Base-by-base conservation (phyloP, 1,284 basidiomycete genomes). In the Macrocybe sp. region DNA sequence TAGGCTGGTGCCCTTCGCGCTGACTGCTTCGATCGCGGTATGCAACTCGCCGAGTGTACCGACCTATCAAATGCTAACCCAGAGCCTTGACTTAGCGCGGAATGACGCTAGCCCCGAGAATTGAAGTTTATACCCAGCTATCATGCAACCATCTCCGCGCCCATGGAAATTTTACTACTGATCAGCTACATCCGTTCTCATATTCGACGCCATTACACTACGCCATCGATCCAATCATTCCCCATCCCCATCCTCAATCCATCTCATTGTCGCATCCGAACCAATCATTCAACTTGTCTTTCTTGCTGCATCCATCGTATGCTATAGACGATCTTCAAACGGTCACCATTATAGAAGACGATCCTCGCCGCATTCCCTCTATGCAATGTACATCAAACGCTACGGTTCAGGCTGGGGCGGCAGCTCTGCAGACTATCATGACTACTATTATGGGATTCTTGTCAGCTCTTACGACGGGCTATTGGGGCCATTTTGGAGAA, bases 401-500 rank as follows among this genome's bases (percentile, higher is more conserved):
- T 11, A 72, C 70, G 1, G 86, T 89, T 0, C 81, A 84, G 59
- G 75, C 80, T 5, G 74, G 74, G 33, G 83, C 86, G 0, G 86
- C 85, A 8, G 74, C 75, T 34, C 65, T 88, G 8, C 87, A 89
- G 59, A 82, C 79, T 2, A 73, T 80, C 49, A 79, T 86, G 74
- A 89, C 83, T 0, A 80, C 85, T 5, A 83, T 76, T 4, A 85
- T 87, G 77, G 93, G 93, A n/a, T 58, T 83, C 4, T 74, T 95
- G 3, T 86, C 87, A 3, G 91, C 89, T 0, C 64, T 94, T 32
- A 92, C 89, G 1, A 91, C 91, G 0, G 89, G 88, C 7, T 92
- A 83, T 77, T 97, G 93, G 93, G 89, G 89, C 34, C 78, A 79
- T 50, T 85, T 86, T 40, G 84, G 89, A 6, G 91, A 95, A 61